Evolutionary conservation across 2,329 filamentous ascomycete genomes (phyloP), one percentile per base, ranked within the genome.

Genomic region (Alternaria panax): DNA sequence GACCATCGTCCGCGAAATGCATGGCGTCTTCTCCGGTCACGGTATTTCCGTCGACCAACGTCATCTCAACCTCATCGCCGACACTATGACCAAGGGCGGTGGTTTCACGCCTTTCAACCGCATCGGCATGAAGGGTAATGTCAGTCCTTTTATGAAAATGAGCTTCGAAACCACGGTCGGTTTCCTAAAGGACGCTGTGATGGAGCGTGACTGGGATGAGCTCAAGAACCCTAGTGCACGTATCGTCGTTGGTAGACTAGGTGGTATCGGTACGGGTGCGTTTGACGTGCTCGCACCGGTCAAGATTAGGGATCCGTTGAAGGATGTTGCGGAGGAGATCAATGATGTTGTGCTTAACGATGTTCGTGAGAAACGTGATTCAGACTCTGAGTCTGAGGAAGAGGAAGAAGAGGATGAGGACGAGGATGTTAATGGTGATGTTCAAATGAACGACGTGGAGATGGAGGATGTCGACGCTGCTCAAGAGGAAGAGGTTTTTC

Each of bases 71-170:
- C 85, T 99, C 67, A 98, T 99, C 70, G 94, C 91, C 46, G 95
- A 99, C 78, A 92, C 92, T 78, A 99, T 99, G 95, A 99, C 95
- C n/a, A 87, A 94, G 53, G 90, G 89, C 60, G 95, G 95, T 66
- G 89, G 88, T 2, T 99, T 96, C 81, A 91, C 89, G 47, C 90
- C 95, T 1, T 99, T 99, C 82, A 97, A 92, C 80, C 90, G 95
- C 48, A 96, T 92, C 75, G 95, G 94, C 1, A 83, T 99, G 61
- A 89, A 88, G 74, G 89, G 91, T 65, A 93, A 92, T 72, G 90
- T 94, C 27, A 93, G 90, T 67, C 93, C 95, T 0, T 94, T 99
- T 70, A 94, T 95, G 80, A 98, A 98, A 85, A 98, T 98, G 94
- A 96, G 92, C 78, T 99, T 98, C 81, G 95, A 99, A 85, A 99